These are phyloP conservation scores for Ophiostoma sp. DNA, from an alignment of 2,329 filamentous ascomycete genomes.

Conservation along the genomic window DNA sequence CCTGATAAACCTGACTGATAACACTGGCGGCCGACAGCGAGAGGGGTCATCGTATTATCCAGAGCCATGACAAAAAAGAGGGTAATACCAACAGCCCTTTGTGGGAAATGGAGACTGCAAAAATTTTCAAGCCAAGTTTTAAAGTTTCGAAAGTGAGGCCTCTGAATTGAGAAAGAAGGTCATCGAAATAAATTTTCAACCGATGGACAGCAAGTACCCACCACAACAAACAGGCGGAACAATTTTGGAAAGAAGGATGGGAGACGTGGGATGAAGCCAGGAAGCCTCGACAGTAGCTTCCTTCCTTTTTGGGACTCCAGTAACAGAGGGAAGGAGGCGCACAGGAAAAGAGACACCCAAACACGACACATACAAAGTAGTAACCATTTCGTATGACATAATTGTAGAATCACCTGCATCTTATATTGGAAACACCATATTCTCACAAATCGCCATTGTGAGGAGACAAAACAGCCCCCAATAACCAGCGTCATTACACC, in stretches of 20 bases:
- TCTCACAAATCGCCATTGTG: background rate
- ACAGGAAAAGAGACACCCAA: background rate
- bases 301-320: background rate
- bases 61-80: constrained; percentile 7
- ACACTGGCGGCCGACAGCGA: background rate
- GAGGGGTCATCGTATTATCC: constrained; percentile 6
- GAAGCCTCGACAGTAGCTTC: background rate
- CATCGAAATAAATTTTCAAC: background rate
- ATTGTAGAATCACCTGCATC: background rate
- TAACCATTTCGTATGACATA: background rate
- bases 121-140: background rate
- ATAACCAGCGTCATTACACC: background rate
- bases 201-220: background rate
- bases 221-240: background rate
- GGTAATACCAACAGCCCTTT: background rate
- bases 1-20: background rate
- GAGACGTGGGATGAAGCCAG: background rate
- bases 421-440: background rate
- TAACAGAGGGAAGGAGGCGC: background rate
- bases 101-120: constrained; percentile 6
- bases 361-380: background rate
- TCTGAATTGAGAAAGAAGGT: background rate
- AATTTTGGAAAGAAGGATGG: background rate
- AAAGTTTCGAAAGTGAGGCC: background rate
- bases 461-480: no score